phyloP scores from a whole-genome alignment of 1,284 basidiomycete species.

The Ceratobasidium sp. region DNA sequence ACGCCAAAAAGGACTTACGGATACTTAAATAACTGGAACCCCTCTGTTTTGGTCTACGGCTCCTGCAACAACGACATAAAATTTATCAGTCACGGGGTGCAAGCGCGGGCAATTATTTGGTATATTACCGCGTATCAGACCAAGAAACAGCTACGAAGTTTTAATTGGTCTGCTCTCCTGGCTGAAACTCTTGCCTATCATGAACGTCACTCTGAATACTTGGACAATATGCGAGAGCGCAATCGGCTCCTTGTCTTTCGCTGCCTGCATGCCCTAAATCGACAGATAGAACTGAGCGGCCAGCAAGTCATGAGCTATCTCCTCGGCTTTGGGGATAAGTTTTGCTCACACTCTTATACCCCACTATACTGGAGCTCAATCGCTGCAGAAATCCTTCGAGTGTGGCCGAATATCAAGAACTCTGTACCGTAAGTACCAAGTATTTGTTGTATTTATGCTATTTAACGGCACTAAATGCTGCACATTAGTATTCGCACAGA shows the following conservation, averaged over 20 bases:
- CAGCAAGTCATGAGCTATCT: constrained; percentile 44
- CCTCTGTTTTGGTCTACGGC: constrained; percentile 51
- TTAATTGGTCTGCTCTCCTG: constrained; percentile 51
- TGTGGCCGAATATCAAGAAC: not conserved
- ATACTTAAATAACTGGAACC: constrained; percentile 58
- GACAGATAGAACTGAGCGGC: constrained; percentile 44
- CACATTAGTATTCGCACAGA: no score
- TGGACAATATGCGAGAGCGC: not conserved
- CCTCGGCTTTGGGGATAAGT: constrained; percentile 14
- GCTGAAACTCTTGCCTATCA: constrained; percentile 26
- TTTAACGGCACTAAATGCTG: no score
- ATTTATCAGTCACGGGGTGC: constrained; percentile 49
- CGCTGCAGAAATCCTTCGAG: not conserved
- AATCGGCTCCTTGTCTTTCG: not conserved
- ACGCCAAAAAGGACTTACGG: constrained; percentile 49
- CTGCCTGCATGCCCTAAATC: constrained; percentile 36
- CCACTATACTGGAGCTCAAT: constrained; percentile 21
- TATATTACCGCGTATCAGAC: constrained; percentile 55
- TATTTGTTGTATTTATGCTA: not conserved
- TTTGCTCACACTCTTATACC: constrained; percentile 1
- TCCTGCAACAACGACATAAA: constrained; percentile 60
- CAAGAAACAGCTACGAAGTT: constrained; percentile 52
- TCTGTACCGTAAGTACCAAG: not conserved
- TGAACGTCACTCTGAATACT: not conserved
- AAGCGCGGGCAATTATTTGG: constrained; percentile 1